A percentile compares a stretch with the other conserved stretches of the same genome.
Conservation (phyloP, 805 yeast genomes). For the Hanseniaspora vineae region DNA sequence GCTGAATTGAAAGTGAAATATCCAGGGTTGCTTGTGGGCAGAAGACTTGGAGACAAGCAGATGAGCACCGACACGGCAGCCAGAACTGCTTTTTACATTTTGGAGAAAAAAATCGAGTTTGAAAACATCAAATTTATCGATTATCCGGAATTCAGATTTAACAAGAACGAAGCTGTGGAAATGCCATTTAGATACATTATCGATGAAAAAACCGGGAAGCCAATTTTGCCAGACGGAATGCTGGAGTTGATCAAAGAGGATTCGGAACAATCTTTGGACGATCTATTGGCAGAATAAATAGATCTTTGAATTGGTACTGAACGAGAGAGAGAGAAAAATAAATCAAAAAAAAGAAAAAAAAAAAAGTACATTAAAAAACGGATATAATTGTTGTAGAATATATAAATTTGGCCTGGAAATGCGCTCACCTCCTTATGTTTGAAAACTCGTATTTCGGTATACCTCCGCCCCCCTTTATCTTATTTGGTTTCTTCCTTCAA, state of each 20-base stretch:
- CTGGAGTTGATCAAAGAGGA: slow-evolving; percentile 72
- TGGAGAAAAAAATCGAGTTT: slow-evolving; percentile 44
- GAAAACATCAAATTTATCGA: slow-evolving; percentile 76
- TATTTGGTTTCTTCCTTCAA: slow-evolving; percentile 10
- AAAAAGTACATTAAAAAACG: too few species aligned
- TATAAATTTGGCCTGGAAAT: background rate
- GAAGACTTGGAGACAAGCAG: slow-evolving; percentile 76
- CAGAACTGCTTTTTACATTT: slow-evolving; percentile 73
- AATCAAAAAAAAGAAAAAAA: too few species aligned
- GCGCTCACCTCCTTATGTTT: too few species aligned
- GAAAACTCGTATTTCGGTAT: too few species aligned
- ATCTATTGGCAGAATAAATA: slow-evolving; percentile 13
- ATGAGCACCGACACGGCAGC: slow-evolving; percentile 98
- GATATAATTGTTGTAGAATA: background rate
- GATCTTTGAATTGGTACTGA: too few species aligned
- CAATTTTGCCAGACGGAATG: slow-evolving; percentile 91
- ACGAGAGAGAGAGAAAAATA: too few species aligned
- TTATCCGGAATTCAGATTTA: slow-evolving; percentile 86
- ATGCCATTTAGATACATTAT: slow-evolving; percentile 93
- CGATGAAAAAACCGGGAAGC: slow-evolving; percentile 41
- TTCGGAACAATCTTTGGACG: slow-evolving; percentile 72
- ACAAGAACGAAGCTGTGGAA: slow-evolving; percentile 82
- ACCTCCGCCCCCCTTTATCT: background rate
- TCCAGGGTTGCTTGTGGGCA: slow-evolving; percentile 58
- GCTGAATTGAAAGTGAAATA: slow-evolving; percentile 70